A percentile compares a stretch with the other conserved stretches of the same genome.
Evolutionary conservation across 352 stramenopile genomes (phyloP).

Genomic region (Globisporangium mamillatum): DNA sequence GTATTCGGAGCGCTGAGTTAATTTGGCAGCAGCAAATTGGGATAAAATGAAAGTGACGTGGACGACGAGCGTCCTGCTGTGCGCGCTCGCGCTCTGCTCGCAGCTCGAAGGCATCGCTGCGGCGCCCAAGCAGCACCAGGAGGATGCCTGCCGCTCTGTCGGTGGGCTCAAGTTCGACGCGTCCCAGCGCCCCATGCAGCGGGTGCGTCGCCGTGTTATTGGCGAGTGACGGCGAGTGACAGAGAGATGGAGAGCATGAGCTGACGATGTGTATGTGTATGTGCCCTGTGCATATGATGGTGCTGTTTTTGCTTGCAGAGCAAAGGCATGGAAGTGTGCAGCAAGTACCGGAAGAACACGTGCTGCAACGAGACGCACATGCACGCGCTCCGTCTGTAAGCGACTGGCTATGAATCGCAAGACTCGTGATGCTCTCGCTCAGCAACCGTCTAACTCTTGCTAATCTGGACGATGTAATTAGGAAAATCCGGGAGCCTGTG

Average conservation of each 20-base stretch:
- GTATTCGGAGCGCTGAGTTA: neutral
- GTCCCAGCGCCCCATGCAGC: constrained; percentile 58
- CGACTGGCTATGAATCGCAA: constrained; percentile 8
- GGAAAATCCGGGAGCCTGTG: constrained; percentile 76
- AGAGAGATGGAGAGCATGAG: neutral
- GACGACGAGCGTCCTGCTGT: constrained; percentile 16
- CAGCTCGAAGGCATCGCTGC: constrained; percentile 15
- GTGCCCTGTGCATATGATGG: neutral
- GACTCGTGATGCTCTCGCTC: neutral
- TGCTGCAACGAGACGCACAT: constrained; percentile 78
- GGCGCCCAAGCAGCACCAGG: constrained; percentile 27
- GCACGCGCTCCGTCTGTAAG: constrained; percentile 57
- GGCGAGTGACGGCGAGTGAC: neutral
- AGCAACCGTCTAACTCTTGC: neutral
- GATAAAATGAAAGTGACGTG: constrained; percentile 17
- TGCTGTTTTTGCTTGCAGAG: constrained; percentile 25
- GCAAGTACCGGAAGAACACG: constrained; percentile 78
- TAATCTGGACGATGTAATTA: constrained; percentile 14
- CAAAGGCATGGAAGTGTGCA: constrained; percentile 71
- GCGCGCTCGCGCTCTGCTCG: constrained; percentile 25
- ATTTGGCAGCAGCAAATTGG: neutral
- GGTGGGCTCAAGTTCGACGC: constrained; percentile 70
- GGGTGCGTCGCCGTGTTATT: constrained; percentile 28
- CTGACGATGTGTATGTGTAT: neutral
- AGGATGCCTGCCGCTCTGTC: constrained; percentile 51